Conservation (phyloP, 2,329 filamentous ascomycete species). For the Colletotrichum trifolii region DNA sequence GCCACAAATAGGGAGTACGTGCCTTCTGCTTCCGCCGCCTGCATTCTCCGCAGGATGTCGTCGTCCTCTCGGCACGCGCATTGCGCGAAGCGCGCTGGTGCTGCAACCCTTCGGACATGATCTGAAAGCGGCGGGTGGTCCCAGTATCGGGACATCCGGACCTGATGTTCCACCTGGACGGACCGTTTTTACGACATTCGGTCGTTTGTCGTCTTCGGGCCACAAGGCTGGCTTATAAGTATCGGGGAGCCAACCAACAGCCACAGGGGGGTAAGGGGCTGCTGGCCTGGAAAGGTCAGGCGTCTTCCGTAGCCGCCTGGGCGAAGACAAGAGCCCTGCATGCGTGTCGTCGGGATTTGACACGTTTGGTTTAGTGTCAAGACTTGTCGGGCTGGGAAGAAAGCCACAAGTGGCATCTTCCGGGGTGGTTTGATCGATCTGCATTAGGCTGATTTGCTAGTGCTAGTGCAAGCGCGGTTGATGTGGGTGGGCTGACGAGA, state of each 20-base stretch:
- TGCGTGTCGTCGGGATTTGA: slow-evolving; percentile 31
- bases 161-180: slow-evolving; percentile 25
- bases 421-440: slow-evolving; percentile 26
- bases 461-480: neutral
- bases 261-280: no score
- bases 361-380: slow-evolving; percentile 29
- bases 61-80: slow-evolving; percentile 47
- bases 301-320: slow-evolving; percentile 1
- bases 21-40: slow-evolving; percentile 64
- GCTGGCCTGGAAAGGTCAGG: neutral
- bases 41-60: slow-evolving; percentile 62
- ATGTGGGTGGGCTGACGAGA: no score
- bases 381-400: slow-evolving; percentile 16
- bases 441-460: slow-evolving; percentile 31
- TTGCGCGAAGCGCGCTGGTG: slow-evolving; percentile 40
- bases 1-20: slow-evolving; percentile 23
- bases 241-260: neutral
- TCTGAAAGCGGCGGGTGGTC: slow-evolving; percentile 25
- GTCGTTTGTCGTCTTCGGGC: neutral
- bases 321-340: slow-evolving; percentile 24
- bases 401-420: slow-evolving; percentile 32
- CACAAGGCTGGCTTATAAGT: slow-evolving; percentile 33
- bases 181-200: slow-evolving; percentile 17
- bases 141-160: slow-evolving; percentile 11
- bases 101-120: slow-evolving; percentile 51